Evolutionary conservation across 495 filamentous ascomycete genomes (phyloP), one percentile per base, ranked within the genome.

Genomic region (Echria macrotheca): DNA sequence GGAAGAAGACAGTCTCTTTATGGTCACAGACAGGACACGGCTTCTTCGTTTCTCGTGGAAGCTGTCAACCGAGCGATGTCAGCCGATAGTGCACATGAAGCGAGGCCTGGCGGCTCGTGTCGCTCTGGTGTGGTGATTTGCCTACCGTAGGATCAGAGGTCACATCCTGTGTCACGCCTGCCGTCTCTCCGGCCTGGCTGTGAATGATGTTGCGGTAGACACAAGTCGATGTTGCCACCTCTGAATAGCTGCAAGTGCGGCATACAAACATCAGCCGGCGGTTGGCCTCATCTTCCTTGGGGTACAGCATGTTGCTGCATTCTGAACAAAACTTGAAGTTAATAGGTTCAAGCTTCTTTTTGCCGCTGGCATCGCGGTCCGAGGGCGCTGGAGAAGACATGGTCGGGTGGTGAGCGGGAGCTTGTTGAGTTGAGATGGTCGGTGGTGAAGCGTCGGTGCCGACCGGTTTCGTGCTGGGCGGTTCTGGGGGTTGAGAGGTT

Each of bases 241-340:
- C 90, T 60, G 81, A 85, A 67, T 85, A 93, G 60, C 86, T 83
- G 74, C 93, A 99, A 32, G 88, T 95, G 46, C 90, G 86, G 74
- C 93, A 99, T 14, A 70, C 71, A 55, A 77, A 77, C 52, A 73
- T 66, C 26, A 78, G 68, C 62, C 69, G 71, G 64, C 70, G 74
- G 8, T 66, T 63, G 39, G 72, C 66, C 44, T 76, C 75, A 66
- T 96, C 89, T 73, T 99, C 93, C 67, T 91, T 90, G 11, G 93
- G 93, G 66, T 96, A 97, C 44, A 99, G 75, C 81, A 99, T 85
- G 77, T 99, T 99, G 58, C 88, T 93, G 70, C 93, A 98, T 76
- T 98, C 93, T 49, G 87, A 85, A 72, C 93, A 98, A 79, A 98
- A 98, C 51, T 85, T 83, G 74, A 97, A 97, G 26, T 88, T 86